Percentiles rank a stretch among this genome's conserved stretches.
phyloP scores from a whole-genome alignment of 768 basidiomycete species.

The Termitomyces sp. region DNA sequence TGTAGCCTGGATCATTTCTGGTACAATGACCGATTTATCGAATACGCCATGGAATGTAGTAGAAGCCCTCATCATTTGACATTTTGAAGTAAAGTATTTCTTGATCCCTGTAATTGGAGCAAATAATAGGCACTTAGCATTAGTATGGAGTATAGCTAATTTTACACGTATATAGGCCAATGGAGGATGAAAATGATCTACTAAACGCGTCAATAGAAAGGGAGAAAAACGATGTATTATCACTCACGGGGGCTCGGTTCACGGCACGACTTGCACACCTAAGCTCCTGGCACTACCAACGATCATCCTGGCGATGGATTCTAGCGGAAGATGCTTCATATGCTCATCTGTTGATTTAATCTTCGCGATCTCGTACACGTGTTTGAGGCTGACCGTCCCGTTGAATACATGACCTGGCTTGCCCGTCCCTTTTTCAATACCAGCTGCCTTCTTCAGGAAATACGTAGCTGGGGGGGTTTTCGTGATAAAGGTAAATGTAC shows the following conservation, averaged over 20 bases:
- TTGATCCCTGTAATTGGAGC: conserved; percentile 10
- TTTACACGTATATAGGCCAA: conserved; percentile 16
- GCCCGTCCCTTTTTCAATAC: conserved; percentile 86
- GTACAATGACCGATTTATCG: conserved; percentile 3
- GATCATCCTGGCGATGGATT: conserved; percentile 85
- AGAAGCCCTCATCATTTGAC: conserved; percentile 2
- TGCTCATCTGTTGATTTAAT: conserved; percentile 92
- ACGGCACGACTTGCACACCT: conserved; percentile 89
- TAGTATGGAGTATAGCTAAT: conserved; percentile 15
- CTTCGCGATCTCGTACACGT: conserved; percentile 98
- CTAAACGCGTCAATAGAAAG: conserved; percentile 7
- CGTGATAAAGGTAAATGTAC: conserved; percentile 89
- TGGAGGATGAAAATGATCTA: conserved; percentile 6
- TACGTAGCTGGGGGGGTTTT: conserved; percentile 90
- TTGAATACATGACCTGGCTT: conserved; percentile 74
- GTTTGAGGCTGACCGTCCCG: conserved; percentile 89
- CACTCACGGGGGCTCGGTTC: conserved; percentile 27
- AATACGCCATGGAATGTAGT: conserved; percentile 1
- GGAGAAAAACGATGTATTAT: conserved; percentile 12
- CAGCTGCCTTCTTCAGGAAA: conserved; percentile 88
- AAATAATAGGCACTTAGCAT: conserved; percentile 11
- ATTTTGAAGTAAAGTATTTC: conserved; percentile 5
- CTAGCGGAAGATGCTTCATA: conserved; percentile 80
- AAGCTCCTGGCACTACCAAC: conserved; percentile 86
- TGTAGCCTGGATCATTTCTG: conserved; percentile 1